phyloP scores from a whole-genome alignment of 2,329 filamentous ascomycete genomes.

The Aurifilum marmelostoma region DNA sequence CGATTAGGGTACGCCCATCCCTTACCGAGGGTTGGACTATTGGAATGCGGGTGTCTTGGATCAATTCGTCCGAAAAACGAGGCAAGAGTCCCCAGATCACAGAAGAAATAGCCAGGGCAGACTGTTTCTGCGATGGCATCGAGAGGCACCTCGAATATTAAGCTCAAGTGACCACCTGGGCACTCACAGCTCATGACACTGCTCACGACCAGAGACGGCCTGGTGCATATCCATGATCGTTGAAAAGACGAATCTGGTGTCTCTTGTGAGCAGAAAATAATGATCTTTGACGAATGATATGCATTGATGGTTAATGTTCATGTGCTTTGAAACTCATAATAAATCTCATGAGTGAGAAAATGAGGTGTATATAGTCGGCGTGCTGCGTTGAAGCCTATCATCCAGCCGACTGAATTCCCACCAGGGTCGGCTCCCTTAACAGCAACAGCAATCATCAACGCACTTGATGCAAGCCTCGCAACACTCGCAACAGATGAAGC shows the following conservation, averaged over 20 bases:
- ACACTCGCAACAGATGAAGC: slow-evolving; percentile 15
- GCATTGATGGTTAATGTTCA: neutral
- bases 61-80: neutral
- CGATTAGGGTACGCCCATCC: neutral
- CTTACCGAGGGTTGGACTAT: neutral
- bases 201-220: neutral
- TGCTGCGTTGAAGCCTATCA: neutral
- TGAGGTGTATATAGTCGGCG: neutral
- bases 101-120: neutral
- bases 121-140: neutral
- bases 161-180: neutral
- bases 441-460: slow-evolving; percentile 13
- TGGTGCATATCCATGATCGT: neutral
- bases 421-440: neutral
- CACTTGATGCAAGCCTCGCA: slow-evolving; percentile 11
- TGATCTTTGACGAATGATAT: neutral
- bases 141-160: neutral
- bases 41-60: neutral
- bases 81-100: neutral
- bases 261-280: neutral
- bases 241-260: neutral
- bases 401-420: neutral
- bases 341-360: neutral
- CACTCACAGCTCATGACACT: neutral
- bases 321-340: neutral